These are phyloP conservation scores for Porphyridium purpureum DNA, from an alignment of 23 red algal genomes.

Conservation along the genomic window DNA sequence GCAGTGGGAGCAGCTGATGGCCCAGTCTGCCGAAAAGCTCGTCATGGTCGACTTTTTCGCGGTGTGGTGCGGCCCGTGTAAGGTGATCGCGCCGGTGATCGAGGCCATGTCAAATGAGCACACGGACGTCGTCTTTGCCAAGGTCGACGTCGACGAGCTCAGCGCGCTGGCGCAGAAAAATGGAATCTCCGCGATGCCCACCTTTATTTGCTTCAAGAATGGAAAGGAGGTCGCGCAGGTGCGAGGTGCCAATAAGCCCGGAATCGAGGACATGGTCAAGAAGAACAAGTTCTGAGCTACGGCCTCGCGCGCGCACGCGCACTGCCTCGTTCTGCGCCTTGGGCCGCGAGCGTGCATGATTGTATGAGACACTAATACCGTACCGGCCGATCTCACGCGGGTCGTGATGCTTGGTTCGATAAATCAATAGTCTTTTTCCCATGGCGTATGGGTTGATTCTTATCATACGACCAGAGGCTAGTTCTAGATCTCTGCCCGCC, in stretches of 20 bases:
- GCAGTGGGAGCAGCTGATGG: no score
- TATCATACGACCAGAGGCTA: no score
- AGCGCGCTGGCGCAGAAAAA: conserved; percentile 2
- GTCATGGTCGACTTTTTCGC: conserved; percentile 21
- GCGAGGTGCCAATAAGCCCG: conserved; percentile 1
- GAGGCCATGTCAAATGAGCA: conserved; percentile 5
- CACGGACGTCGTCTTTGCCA: conserved; percentile 6
- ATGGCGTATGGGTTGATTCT: no score
- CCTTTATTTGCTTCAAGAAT: conserved; percentile 11
- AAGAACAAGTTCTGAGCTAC: no score
- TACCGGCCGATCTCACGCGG: no score
- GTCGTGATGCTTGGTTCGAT: no score
- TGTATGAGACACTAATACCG: no score
- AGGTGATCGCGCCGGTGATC: conserved; percentile 6
- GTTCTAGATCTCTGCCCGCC: no score
- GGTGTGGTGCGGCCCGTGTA: conserved; percentile 19
- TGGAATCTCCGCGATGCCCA: conserved; percentile 8
- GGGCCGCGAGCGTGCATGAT: no score
- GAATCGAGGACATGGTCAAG: conserved; percentile 10
- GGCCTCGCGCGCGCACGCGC: no score
- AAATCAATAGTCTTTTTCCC: no score
- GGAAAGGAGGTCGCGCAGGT: conserved; percentile 16
- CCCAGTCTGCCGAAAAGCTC: neutral
- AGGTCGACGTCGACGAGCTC: conserved; percentile 19
- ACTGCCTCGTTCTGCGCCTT: no score